A percentile compares a stretch with the other conserved stretches of the same genome.
phyloP scores from a whole-genome alignment of 2,329 filamentous ascomycete species.

The Malbranchea cinnamomea region DNA sequence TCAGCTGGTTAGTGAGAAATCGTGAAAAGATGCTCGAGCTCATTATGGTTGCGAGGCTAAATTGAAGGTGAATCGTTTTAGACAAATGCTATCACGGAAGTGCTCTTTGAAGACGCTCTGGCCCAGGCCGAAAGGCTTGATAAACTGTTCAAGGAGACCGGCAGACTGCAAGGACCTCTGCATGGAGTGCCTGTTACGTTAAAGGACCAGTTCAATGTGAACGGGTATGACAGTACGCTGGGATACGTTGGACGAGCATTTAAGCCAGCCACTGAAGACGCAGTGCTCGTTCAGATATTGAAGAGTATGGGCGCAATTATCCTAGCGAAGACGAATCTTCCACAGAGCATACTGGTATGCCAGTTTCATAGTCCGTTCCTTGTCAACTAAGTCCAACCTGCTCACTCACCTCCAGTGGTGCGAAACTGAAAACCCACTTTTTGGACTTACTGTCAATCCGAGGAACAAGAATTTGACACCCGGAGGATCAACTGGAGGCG shows the following conservation, averaged over 20 bases:
- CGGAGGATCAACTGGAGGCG: constrained; percentile 54
- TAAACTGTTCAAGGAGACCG: constrained; percentile 26
- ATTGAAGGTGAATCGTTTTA: not conserved
- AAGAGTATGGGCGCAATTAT: constrained; percentile 34
- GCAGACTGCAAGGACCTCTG: constrained; percentile 17
- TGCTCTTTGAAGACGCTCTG: constrained; percentile 15
- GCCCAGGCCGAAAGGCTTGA: constrained; percentile 14
- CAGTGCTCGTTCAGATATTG: constrained; percentile 8
- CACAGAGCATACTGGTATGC: constrained; percentile 46
- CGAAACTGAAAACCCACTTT: constrained; percentile 39
- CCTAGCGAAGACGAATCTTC: constrained; percentile 44
- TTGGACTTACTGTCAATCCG: constrained; percentile 48
- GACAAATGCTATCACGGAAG: constrained; percentile 16
- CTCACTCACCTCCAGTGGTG: constrained; percentile 27
- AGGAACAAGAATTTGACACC: constrained; percentile 47
- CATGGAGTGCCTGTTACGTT: constrained; percentile 17
- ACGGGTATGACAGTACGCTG: constrained; percentile 9
- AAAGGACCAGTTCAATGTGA: constrained; percentile 15
- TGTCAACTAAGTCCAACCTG: not conserved
- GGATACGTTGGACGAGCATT: constrained; percentile 11
- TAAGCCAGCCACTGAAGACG: constrained; percentile 5
- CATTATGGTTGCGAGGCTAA: not conserved
- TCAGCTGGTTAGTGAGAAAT: constrained; percentile 24
- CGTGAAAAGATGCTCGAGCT: not conserved
- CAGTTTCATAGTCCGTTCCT: not conserved